Evolutionary conservation across 352 stramenopile species (phyloP), one percentile per base, ranked within the genome.

Genomic region (Phytophthora agathidicida): DNA sequence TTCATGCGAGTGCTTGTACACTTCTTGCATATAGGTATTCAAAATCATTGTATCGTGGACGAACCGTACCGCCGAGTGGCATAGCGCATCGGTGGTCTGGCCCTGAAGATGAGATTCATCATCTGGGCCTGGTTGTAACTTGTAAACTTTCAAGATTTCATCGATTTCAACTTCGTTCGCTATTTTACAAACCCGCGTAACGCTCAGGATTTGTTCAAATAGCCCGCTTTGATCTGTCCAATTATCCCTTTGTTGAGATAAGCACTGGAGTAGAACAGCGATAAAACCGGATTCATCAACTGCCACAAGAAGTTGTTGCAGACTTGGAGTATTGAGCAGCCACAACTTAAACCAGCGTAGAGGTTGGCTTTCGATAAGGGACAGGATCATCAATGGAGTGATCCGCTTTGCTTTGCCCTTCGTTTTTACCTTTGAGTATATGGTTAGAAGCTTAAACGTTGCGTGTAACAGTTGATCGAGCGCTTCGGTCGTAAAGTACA

Each of bases 301-400:
- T 7, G 64, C 65, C 16, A 44, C 45, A 32, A 88, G 78, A 10
- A 89, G 24, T 20, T 88, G 80, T 1, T 16, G 44, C 6, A 28
- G 8, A 7, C 23, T 65, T 20, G 82, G 77, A 3, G 37, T 43
- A 54, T 82, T 85, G 3, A 73, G 46, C 10, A 80, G 24, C 82
- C 82, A 91, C 14, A 66, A 49, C 7, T 60, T 53, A 42, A 89
- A 67, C 82, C 82, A 91, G 13, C 37, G 39, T 31, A 72, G 65
- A 1, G 49, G 30, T 20, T 53, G 37, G 2, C 64, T 26, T 10
- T 81, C 70, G 3, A 89, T 44, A 11, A 76, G 42, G 1, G 55
- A 56, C 4, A 91, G 2, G 3, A 78, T 37, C 19, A 65, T 44
- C 7, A 88, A 22, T 11, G 67, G 63, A 22, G 51, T 69, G 2